These are phyloP conservation scores for Penicillium nordicum DNA, from an alignment of 2,329 filamentous ascomycete species.

Conservation along the genomic window DNA sequence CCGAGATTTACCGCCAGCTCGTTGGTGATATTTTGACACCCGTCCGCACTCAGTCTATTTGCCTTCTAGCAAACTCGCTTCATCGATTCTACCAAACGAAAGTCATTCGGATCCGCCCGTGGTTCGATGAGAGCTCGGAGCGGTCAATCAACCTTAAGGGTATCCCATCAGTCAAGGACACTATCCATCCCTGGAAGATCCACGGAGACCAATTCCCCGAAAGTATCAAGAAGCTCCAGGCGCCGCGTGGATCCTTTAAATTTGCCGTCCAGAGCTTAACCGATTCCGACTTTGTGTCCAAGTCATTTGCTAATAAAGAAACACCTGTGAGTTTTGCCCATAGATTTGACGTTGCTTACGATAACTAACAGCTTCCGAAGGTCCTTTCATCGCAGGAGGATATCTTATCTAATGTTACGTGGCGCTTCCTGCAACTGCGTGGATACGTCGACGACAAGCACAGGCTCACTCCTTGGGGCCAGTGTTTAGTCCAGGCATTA, in stretches of 20 bases:
- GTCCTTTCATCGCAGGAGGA: conserved; percentile 64
- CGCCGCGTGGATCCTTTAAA: conserved; percentile 31
- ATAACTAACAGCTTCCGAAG: conserved; percentile 27
- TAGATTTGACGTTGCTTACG: background rate
- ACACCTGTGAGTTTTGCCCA: conserved; percentile 31
- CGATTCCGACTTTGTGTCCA: conserved; percentile 65
- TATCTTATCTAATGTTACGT: conserved; percentile 71
- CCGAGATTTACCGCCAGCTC: conserved; percentile 75
- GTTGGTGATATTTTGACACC: conserved; percentile 71
- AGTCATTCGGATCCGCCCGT: conserved; percentile 71
- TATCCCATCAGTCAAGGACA: conserved; percentile 51
- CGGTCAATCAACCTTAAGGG: conserved; percentile 62
- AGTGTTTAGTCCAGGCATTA: conserved; percentile 69
- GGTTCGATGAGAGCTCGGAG: conserved; percentile 73
- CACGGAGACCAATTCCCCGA: conserved; percentile 53
- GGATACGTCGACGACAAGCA: conserved; percentile 79
- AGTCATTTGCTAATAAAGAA: conserved; percentile 61
- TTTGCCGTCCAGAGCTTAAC: conserved; percentile 61
- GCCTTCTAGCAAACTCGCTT: conserved; percentile 73
- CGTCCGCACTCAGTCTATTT: conserved; percentile 71
- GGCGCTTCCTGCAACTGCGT: conserved; percentile 84
- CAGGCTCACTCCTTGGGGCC: conserved; percentile 78
- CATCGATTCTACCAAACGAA: conserved; percentile 81
- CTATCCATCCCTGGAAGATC: conserved; percentile 69
- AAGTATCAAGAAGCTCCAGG: conserved; percentile 32